Evolutionary conservation across 1,139 yeast genomes (phyloP), one percentile per base, ranked within the genome.

Genomic region (Fermentozyma sake): DNA sequence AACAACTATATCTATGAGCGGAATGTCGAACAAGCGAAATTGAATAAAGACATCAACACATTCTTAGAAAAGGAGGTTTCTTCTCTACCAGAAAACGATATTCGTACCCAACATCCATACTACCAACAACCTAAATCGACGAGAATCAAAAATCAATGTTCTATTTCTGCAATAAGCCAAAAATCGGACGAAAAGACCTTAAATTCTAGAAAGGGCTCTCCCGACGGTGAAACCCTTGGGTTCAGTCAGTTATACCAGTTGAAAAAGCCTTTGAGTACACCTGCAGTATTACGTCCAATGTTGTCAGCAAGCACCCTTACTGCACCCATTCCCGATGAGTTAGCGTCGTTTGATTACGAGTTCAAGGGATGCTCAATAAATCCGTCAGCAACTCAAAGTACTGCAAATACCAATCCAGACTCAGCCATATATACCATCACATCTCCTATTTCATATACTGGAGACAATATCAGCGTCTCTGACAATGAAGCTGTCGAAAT

Each of bases 201-300:
- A 6, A n/a, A 7, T n/a, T 11, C 12, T 9, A 13, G 14, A 4
- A 14, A 12, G 16, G 10, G 11, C 14, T 5, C 14, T 10, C 12
- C 17, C 9, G 4, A 14, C 27, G 7, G 18, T 9, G 12, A 24
- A 14, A 16, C 19, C 3, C 16, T 19, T 1, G 5, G 15, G 12
- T 27, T 29, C 18, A 33, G 27, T 14, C 45, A 42, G 26, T 63
- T 62, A 17, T 62, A 63, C 36, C 55, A 52, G 33, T 42, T 51
- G 30, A 65, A 63, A 37, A 59, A 62, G 36, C 72, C 72, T 7
- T 34, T 66, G 30, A 47, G 60, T 36, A 46, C 55, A 6, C 72
- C 72, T 2, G 72, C 72, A 3, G 72, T 64, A 9, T 48, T 66
- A 22, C 46, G 72, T 20, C 70, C 69, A 6, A 41, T 34, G n/a